Conservation (phyloP, 2,329 filamentous ascomycete species). For the Aureobasidium sp. region DNA sequence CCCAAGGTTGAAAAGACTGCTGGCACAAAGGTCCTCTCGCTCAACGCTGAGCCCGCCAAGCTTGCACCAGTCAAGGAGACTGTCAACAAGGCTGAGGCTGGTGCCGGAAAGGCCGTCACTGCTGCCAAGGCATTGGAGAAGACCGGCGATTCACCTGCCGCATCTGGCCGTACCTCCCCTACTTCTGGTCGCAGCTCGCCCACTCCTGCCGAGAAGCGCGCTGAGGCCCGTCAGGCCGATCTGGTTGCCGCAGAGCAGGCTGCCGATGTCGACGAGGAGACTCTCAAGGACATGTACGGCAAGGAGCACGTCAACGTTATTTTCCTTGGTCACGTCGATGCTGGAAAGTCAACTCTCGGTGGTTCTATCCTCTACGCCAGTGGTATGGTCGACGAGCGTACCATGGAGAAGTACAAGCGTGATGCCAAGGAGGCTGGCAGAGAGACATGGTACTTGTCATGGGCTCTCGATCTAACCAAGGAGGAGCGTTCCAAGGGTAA, state of each 20-base stretch:
- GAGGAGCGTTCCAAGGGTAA: conserved; percentile 96
- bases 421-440: conserved; percentile 94
- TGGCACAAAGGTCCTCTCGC: conserved; percentile 63
- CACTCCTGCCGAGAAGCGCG: conserved; percentile 39
- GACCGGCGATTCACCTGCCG: conserved; percentile 58
- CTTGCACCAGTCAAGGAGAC: conserved; percentile 32
- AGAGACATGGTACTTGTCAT: conserved; percentile 98
- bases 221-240: conserved; percentile 60
- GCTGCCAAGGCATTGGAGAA: conserved; percentile 89
- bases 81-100: conserved; percentile 40
- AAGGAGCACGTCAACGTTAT: conserved; percentile 94
- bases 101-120: conserved; percentile 73
- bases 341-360: conserved; percentile 92
- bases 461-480: conserved; percentile 94
- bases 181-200: conserved; percentile 81
- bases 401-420: conserved; percentile 94
- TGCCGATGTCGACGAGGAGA: conserved; percentile 70
- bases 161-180: conserved; percentile 63
- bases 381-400: conserved; percentile 99
- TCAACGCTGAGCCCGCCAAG: conserved; percentile 36
- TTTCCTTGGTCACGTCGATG: conserved; percentile 96
- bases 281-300: conserved; percentile 89
- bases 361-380: conserved; percentile 88
- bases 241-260: conserved; percentile 75
- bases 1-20: conserved; percentile 46